phyloP scores from a whole-genome alignment of 495 filamentous ascomycete genomes.

The Neurospora sp. region DNA sequence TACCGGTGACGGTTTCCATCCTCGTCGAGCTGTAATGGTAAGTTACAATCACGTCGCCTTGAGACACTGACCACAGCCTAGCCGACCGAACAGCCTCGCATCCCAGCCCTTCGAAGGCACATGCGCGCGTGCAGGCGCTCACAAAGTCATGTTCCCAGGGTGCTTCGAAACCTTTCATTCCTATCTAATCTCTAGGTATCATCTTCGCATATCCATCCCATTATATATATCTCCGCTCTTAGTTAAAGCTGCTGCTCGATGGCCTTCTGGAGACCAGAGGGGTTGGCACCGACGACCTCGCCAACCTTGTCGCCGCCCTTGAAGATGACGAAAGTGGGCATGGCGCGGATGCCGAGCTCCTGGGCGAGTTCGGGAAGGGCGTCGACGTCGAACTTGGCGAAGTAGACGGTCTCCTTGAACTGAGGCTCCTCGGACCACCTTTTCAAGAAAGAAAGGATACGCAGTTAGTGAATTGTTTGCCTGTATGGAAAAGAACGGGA shows the following conservation, averaged over 20 bases:
- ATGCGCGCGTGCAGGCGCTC: not conserved
- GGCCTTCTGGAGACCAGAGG: slow-evolving; percentile 16
- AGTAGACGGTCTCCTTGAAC: slow-evolving; percentile 42
- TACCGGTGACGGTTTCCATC: not conserved
- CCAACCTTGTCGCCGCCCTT: slow-evolving; percentile 54
- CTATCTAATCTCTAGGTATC: not conserved
- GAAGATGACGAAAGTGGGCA: slow-evolving; percentile 91
- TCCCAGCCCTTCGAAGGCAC: not conserved
- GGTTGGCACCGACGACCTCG: slow-evolving; percentile 79
- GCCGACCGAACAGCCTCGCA: not conserved
- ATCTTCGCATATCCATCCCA: not conserved
- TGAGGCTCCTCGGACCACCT: slow-evolving; percentile 47
- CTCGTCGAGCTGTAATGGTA: not conserved
- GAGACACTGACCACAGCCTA: not conserved
- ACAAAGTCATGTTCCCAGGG: not conserved
- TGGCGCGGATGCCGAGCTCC: slow-evolving; percentile 78
- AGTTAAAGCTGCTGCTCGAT: not conserved
- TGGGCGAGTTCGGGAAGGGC: slow-evolving; percentile 63
- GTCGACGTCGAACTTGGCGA: slow-evolving; percentile 94
- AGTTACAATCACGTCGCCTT: not conserved
- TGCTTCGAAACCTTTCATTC: not conserved
- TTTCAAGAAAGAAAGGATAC: not conserved
- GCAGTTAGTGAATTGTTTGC: not conserved
- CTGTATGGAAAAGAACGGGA: not conserved
- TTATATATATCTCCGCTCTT: not conserved